Evolutionary conservation across 2,329 filamentous ascomycete species (phyloP).

Genomic region (Purpureocillium takamizusanense): DNA sequence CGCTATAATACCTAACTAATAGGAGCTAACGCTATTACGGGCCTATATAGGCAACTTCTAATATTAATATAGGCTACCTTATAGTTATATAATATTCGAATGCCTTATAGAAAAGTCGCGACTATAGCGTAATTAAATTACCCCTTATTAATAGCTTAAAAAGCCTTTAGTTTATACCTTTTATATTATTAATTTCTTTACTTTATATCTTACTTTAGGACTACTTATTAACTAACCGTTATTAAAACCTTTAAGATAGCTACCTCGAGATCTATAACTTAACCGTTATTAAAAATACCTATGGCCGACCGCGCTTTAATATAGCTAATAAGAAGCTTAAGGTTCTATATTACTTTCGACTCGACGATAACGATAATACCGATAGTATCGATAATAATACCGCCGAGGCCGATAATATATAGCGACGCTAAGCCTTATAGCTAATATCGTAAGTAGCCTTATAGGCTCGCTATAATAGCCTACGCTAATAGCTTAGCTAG

Average conservation of each 20-base stretch:
- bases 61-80: neutral
- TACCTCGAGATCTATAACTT: neutral
- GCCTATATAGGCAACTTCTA: neutral
- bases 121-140: neutral
- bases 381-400: too few species aligned
- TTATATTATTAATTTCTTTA: neutral
- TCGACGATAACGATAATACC: too few species aligned
- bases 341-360: too few species aligned
- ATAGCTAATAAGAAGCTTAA: too few species aligned
- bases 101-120: neutral
- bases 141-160: neutral
- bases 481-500: too few species aligned
- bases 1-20: neutral
- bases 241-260: neutral
- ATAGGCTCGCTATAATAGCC: too few species aligned
- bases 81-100: neutral
- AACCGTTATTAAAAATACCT: too few species aligned
- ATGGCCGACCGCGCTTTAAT: too few species aligned
- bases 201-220: neutral
- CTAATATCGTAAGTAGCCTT: too few species aligned
- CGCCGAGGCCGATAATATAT: neutral
- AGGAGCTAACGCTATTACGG: neutral
- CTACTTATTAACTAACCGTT: too few species aligned
- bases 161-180: neutral
- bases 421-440: too few species aligned